These are phyloP conservation scores for Bruguiera parviflora DNA, from an alignment of 345 rosid genomes.

Conservation along the genomic window DNA sequence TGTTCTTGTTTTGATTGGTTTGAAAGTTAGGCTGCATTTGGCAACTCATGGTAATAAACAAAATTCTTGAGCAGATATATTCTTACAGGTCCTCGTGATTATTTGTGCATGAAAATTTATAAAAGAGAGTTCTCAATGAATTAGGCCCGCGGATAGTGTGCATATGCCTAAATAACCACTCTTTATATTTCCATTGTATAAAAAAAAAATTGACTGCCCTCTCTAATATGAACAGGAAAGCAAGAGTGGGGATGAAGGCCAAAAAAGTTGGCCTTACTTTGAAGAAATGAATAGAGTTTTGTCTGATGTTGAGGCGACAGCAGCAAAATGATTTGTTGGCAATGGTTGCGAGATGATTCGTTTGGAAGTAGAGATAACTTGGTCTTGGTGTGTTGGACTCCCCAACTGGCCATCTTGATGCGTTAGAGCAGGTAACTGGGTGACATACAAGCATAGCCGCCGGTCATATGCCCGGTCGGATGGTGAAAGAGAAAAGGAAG, in stretches of 20 bases:
- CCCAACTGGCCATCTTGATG: background rate
- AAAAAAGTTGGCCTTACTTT: conserved; percentile 65
- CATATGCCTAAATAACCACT: background rate
- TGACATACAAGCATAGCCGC: background rate
- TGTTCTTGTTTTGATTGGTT: conserved; percentile 3
- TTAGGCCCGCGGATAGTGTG: background rate
- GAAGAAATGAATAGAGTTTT: conserved; percentile 63
- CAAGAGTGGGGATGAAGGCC: conserved; percentile 41
- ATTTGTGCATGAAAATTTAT: too few species aligned
- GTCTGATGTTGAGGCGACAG: conserved; percentile 42
- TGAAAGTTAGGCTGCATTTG: background rate
- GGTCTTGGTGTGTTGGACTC: background rate
- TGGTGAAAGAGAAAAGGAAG: background rate
- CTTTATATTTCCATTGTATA: background rate
- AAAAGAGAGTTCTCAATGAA: too few species aligned
- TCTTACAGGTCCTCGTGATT: background rate
- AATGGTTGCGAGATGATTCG: too few species aligned
- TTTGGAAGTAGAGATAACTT: background rate
- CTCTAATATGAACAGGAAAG: conserved; percentile 47
- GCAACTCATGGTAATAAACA: background rate
- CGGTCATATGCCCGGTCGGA: background rate
- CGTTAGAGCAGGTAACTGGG: background rate
- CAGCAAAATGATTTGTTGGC: conserved; percentile 27
- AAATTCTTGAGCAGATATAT: background rate
- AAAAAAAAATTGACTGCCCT: background rate